Base-by-base conservation (phyloP, 495 filamentous ascomycete species). In the Penicillium steckii region DNA sequence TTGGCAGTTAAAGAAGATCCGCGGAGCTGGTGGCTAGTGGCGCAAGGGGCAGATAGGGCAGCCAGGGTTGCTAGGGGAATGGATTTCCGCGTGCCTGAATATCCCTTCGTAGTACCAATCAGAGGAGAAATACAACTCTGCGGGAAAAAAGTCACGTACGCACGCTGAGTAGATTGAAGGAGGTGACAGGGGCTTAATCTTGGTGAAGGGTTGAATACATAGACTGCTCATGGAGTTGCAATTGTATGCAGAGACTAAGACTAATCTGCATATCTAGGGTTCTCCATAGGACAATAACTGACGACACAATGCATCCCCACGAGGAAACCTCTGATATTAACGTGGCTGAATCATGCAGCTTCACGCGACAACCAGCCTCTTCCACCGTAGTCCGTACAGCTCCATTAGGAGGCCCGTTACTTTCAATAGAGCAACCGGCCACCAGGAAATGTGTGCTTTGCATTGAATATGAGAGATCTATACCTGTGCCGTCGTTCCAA, bases 11-110 rank as follows among this genome's bases (percentile, higher is more conserved):
- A n/a, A n/a, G n/a, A n/a, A n/a, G n/a, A n/a, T n/a, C n/a, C n/a
- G n/a, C n/a, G n/a, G n/a, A n/a, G 18, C 13, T 9, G 29, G 18
- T 27, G 52, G 40, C 24, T 13, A 32, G 26, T 12, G 8, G 38
- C 56, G 63, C 56, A 66, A 63, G 62, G 62, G 62, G 43, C 21
- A 12, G 2, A 3, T 13, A 15, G 42, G 33, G 15, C 42, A 17
- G 43, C 13, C 5, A 60, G 44, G 56, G 55, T 61, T 64, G 52
- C 52, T n/a, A 48, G 32, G 29, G 60, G 42, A 51, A 64, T 61
- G 27, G 13, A 4, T 26, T 32, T 12, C 24, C 17, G 45, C 62
- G 49, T 61, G 26, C 55, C 52, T 42, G 49, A 46, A 17, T 37
- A 18, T 29, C 54, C 60, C 57, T 55, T 29, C 26, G 40, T 50